Evolutionary conservation across 192 early-diverging fungal genomes (phyloP).

Genomic region (Entomortierella lignicola): DNA sequence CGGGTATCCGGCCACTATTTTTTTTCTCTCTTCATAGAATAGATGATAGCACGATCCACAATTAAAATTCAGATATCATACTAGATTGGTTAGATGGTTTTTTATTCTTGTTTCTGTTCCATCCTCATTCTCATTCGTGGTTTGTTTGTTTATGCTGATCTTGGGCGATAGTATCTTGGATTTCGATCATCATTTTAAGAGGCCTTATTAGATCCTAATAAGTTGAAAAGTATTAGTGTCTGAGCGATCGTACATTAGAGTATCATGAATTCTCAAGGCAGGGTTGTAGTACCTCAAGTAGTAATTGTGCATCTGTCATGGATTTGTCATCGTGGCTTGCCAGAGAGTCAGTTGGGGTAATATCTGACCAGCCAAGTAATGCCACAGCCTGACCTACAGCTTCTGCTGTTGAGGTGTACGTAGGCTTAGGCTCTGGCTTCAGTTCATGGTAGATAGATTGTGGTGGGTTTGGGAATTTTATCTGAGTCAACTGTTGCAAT

Average conservation of each 20-base stretch:
- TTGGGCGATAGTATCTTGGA: constrained; percentile 29
- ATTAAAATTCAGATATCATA: neutral
- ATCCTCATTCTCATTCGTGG: no score
- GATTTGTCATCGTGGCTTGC: neutral
- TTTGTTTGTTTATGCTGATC: constrained; percentile 11
- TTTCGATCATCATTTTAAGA: constrained; percentile 46
- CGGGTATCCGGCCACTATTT: neutral
- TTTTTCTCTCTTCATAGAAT: neutral
- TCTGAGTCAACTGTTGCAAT: constrained; percentile 42
- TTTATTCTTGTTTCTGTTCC: no score
- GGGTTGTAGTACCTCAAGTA: constrained; percentile 25
- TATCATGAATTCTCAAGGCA: neutral
- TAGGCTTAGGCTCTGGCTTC: constrained; percentile 49
- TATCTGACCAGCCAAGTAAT: constrained; percentile 38
- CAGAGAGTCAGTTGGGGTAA: neutral
- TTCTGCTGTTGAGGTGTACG: constrained; percentile 51
- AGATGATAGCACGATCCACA: neutral
- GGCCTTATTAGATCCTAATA: constrained; percentile 37
- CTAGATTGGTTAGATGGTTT: no score
- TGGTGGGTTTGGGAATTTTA: constrained; percentile 47
- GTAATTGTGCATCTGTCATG: constrained; percentile 12
- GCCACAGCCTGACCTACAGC: constrained; percentile 50
- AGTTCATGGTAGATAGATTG: constrained; percentile 51
- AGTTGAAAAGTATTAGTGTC: neutral
- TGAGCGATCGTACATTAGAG: neutral